Evolutionary conservation across 495 filamentous ascomycete species (phyloP).

Genomic region (Choiromyces venosus): DNA sequence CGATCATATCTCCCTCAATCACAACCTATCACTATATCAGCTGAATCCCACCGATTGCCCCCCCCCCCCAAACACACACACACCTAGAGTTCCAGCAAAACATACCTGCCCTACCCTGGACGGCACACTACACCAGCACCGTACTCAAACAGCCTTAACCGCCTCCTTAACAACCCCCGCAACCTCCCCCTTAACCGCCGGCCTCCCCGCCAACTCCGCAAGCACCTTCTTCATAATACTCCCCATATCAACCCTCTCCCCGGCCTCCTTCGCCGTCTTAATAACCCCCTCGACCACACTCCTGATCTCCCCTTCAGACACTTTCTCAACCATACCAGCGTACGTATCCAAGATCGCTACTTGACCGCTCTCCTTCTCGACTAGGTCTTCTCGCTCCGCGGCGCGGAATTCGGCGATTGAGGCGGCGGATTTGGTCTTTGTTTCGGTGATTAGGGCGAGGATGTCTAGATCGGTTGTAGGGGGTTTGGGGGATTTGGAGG

Average conservation of each 20-base stretch:
- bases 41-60: neutral
- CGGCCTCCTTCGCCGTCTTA: slow-evolving; percentile 42
- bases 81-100: slow-evolving; percentile 5
- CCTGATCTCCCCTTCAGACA: slow-evolving; percentile 46
- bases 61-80: no score
- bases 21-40: neutral
- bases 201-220: slow-evolving; percentile 36
- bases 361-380: slow-evolving; percentile 48
- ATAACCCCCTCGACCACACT: slow-evolving; percentile 45
- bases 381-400: slow-evolving; percentile 53
- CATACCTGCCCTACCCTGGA: neutral
- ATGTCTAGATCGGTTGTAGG: slow-evolving; percentile 55
- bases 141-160: neutral
- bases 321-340: slow-evolving; percentile 46
- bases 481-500: slow-evolving; percentile 53
- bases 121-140: no score
- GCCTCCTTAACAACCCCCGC: slow-evolving; percentile 30
- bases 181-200: slow-evolving; percentile 28
- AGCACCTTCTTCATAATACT: slow-evolving; percentile 42
- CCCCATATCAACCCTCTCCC: slow-evolving; percentile 43
- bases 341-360: slow-evolving; percentile 50
- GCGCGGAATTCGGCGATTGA: slow-evolving; percentile 48
- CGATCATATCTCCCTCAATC: neutral
- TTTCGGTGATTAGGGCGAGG: slow-evolving; percentile 51
- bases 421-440: slow-evolving; percentile 43